Base-by-base conservation (phyloP, 2,329 filamentous ascomycete genomes). In the Diaporthe velutina region DNA sequence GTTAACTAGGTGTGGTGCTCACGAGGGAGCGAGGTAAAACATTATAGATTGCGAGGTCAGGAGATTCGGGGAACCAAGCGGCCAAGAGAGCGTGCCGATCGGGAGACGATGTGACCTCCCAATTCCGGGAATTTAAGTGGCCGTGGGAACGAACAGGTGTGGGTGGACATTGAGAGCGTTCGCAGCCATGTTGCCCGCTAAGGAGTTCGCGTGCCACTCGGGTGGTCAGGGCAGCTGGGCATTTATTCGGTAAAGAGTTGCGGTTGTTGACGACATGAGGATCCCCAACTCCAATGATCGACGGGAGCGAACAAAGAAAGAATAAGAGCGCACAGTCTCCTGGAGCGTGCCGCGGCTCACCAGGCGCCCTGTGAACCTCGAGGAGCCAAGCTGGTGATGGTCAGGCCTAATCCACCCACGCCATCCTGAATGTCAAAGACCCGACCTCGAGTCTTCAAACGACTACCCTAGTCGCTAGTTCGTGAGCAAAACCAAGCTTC, bases 171-270 rank as follows among this genome's bases (percentile, higher is more conserved):
- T 52, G 13, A 67, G 33, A 50, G 30, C 64, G 45, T 52, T 67
- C 45, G 45, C 42, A 52, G 64, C 64, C 64, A 67, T 67, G 64
- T 52, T 67, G 45, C 33, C 45, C 45, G 64, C 64, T 28, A 67
- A 45, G 45, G 33, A 52, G 19, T 52, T 52, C 45, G 64, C 45
- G 45, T 67, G 64, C 64, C 33, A 52, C 64, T 17, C 64, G n/a
- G 64, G 48, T 38, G 64, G 22, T 40, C 64, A 52, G 30, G 45
- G 61, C 42, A 52, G 45, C 30, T 52, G 42, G 61, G 19, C 40
- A 33, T 22, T 22, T 10, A 35, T 66, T 66, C 60, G 61, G 22
- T 25, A 22, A 25, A 8, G 61, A 35, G 45, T 52, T 28, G 45
- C 30, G 45, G 42, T 38, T 35, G 64, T 22, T 67, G 64, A 67